Evolutionary conservation across 2,329 filamentous ascomycete species (phyloP).

Genomic region (Aspergillus floridensis): DNA sequence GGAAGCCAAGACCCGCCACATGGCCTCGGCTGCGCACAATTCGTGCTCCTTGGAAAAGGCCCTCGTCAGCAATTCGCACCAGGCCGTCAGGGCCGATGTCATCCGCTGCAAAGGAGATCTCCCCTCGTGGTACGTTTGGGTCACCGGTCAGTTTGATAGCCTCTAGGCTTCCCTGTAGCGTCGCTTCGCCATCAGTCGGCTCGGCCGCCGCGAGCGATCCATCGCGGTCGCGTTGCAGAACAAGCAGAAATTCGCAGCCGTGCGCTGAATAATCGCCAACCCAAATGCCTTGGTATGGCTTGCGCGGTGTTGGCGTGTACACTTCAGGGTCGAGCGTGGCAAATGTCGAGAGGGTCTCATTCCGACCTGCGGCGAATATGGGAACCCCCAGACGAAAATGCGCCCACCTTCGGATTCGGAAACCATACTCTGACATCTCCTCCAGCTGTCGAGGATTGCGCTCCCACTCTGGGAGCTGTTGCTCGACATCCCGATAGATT

Average conservation of each 20-base stretch:
- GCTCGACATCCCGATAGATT: slow-evolving; percentile 51
- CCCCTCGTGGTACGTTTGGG: slow-evolving; percentile 80
- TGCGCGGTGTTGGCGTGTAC: slow-evolving; percentile 77
- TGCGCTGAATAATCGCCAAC: slow-evolving; percentile 86
- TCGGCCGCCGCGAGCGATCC: slow-evolving; percentile 44
- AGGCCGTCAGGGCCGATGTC: slow-evolving; percentile 69
- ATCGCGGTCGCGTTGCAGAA: slow-evolving; percentile 66
- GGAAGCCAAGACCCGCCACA: slow-evolving; percentile 70
- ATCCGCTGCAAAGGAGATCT: slow-evolving; percentile 75
- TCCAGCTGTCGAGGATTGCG: slow-evolving; percentile 52
- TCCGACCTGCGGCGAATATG: slow-evolving; percentile 23
- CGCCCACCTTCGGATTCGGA: slow-evolving; percentile 74
- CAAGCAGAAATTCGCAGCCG: slow-evolving; percentile 81
- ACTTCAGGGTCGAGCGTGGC: slow-evolving; percentile 70
- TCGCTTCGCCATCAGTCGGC: slow-evolving; percentile 34
- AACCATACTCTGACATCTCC: slow-evolving; percentile 67
- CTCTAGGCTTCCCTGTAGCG: slow-evolving; percentile 68
- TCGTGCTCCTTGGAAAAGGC: slow-evolving; percentile 69
- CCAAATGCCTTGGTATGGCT: slow-evolving; percentile 89
- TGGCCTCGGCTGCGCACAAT: slow-evolving; percentile 75
- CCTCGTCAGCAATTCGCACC: slow-evolving; percentile 62
- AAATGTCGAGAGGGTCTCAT: slow-evolving; percentile 57
- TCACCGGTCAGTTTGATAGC: slow-evolving; percentile 92
- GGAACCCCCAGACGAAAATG: slow-evolving; percentile 57
- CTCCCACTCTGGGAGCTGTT: slow-evolving; percentile 43